Base-by-base conservation (phyloP, 1,284 basidiomycete genomes). In the Wallemia hederae region DNA sequence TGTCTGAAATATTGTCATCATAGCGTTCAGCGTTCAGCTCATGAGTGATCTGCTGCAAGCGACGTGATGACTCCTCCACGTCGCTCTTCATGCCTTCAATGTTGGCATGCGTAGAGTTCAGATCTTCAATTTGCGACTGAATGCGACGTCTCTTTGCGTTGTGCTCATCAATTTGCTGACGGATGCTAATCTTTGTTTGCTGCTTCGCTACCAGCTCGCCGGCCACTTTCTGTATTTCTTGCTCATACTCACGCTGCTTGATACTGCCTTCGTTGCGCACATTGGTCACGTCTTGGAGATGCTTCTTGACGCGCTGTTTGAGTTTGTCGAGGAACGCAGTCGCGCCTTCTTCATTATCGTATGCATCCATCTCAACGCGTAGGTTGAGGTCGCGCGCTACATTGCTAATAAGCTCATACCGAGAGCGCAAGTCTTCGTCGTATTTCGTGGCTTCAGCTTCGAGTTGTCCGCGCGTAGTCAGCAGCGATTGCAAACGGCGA, bases 341-440 rank as follows among this genome's bases (percentile, higher is more conserved):
- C 11, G 70, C 63, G 33, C 22, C n/a, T 7, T 29, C 24, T 24
- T 22, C 24, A 14, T 26, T 55, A 34, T 25, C 27, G 15, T 24
- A 22, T 24, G 24, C 5, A 27, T 25, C 24, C 59, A 29, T 28
- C 78, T 74, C 66, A 92, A 90, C 31, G 85, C 78, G 77, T 65
- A 94, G 80, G 25, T 78, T 75, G 64, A 85, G 75, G 63, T 78
- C 78, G 56, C 78, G 73, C 58, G 80, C 77, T 9, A 88, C 78
- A 33, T 82, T 77, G 25, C 77, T 78, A 61, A 96, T 82, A 27
- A 82, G 72, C 9, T 76, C 73, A 68, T 91, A 87, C 25, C 90
- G 79, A 11, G 82, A 80, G 1, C 70, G 68, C 29, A 90, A 71
- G n/a, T 83, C 82, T 60, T 77, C 73, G 62, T 82, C 78, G 70